Evolutionary conservation across 176 grass and related monocot species (phyloP).

Genomic region (Thinopyrum elongatum): DNA sequence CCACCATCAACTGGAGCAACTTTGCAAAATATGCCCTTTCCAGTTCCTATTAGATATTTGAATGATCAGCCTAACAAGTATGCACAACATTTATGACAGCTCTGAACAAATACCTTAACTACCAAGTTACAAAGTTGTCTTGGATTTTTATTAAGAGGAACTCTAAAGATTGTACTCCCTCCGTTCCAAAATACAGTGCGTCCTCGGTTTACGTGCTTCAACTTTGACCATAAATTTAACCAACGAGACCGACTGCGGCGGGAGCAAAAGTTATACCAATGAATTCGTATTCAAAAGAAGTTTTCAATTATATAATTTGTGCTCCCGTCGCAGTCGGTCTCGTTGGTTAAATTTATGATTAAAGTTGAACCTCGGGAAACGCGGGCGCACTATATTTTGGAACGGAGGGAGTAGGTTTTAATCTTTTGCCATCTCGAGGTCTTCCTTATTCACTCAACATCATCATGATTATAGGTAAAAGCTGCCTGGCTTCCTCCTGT

Average conservation of each 20-base stretch:
- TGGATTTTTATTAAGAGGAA: not conserved
- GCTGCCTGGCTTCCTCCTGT: constrained; percentile 67
- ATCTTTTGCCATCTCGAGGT: not conserved
- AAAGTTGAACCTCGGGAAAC: too few species aligned
- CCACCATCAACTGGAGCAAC: not conserved
- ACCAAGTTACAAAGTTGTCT: not conserved
- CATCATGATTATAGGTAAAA: constrained; percentile 45
- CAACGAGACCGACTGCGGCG: too few species aligned
- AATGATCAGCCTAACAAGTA: not conserved
- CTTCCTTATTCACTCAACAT: not conserved
- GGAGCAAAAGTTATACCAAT: too few species aligned
- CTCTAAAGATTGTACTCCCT: not conserved
- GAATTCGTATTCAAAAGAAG: too few species aligned
- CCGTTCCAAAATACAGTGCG: too few species aligned
- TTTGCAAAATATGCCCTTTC: not conserved
- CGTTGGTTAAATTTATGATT: too few species aligned
- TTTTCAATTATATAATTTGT: too few species aligned
- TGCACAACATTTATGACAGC: not conserved
- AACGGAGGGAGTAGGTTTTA: too few species aligned
- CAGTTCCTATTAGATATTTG: not conserved
- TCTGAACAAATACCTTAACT: not conserved
- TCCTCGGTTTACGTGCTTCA: too few species aligned
- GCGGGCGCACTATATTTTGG: too few species aligned
- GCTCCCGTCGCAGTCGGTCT: too few species aligned
- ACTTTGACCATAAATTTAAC: too few species aligned